A percentile compares a stretch with the other conserved stretches of the same genome.
phyloP scores from a whole-genome alignment of 2,329 filamentous ascomycete species.

The Microcyclosporella mali region DNA sequence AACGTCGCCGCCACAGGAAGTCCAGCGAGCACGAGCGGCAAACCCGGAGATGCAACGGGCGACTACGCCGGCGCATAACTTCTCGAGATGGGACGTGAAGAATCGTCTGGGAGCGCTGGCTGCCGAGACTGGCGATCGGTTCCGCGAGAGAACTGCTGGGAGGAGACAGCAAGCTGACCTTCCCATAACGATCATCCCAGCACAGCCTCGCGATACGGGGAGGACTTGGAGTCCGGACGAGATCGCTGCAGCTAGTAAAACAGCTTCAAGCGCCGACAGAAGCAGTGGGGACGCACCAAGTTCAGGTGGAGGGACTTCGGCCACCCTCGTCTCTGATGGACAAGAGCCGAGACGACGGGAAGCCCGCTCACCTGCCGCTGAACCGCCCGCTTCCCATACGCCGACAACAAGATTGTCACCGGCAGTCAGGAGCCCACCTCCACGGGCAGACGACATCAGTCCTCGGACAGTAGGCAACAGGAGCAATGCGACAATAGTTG shows the following conservation, averaged over 20 bases:
- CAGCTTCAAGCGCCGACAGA: constrained; percentile 4
- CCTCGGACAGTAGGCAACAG: constrained; percentile 10
- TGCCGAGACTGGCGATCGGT: constrained; percentile 40
- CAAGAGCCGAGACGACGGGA: constrained; percentile 2
- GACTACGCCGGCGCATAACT: constrained; percentile 38
- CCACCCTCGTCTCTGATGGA: constrained; percentile 12
- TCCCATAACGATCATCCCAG: constrained; percentile 57
- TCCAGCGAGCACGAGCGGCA: constrained; percentile 45
- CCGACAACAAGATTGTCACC: constrained; percentile 1
- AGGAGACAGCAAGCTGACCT: constrained; percentile 38
- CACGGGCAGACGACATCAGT: constrained; percentile 27
- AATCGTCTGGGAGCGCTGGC: constrained; percentile 45
- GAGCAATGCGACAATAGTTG: constrained; percentile 16
- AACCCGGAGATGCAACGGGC: constrained; percentile 18
- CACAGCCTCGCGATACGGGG: constrained; percentile 46
- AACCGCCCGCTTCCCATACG: not conserved
- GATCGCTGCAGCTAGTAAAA: constrained; percentile 5
- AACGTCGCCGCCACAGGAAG: constrained; percentile 53
- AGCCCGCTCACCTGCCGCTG: not conserved
- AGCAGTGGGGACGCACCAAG: constrained; percentile 3
- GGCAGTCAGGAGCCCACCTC: constrained; percentile 15
- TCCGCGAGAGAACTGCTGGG: constrained; percentile 35
- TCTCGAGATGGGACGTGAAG: constrained; percentile 40
- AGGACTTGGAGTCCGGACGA: constrained; percentile 48
- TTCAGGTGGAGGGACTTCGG: constrained; percentile 12